Conservation (phyloP, 306 rosid genomes). For the Castanopsis chinensis region DNA sequence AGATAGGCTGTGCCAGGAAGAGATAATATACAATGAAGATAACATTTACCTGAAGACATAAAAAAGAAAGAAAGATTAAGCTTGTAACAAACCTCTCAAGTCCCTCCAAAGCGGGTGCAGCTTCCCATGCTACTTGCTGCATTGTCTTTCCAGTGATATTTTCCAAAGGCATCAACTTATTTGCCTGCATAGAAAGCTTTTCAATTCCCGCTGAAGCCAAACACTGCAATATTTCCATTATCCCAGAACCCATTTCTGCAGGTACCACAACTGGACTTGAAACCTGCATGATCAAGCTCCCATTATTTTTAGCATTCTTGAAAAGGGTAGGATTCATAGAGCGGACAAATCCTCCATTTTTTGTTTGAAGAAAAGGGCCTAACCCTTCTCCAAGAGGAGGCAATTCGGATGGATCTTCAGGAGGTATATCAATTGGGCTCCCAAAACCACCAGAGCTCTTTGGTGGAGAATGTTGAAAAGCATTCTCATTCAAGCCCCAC, state of each 20-base stretch:
- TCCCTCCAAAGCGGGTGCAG: conserved; percentile 50
- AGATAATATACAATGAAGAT: conserved; percentile 15
- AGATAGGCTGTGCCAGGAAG: conserved; percentile 48
- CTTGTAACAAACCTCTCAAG: conserved; percentile 50
- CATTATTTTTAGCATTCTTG: conserved; percentile 53
- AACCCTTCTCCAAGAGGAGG: conserved; percentile 83
- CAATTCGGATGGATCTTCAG: conserved; percentile 49
- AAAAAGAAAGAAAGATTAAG: background rate
- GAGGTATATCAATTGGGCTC: conserved; percentile 57
- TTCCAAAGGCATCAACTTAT: conserved; percentile 84
- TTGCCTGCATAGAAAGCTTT: conserved; percentile 93
- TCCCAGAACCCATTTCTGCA: conserved; percentile 91
- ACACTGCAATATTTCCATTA: conserved; percentile 68
- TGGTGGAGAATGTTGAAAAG: conserved; percentile 78
- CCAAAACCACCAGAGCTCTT: conserved; percentile 53
- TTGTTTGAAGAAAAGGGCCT: conserved; percentile 78
- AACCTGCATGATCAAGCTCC: conserved; percentile 84
- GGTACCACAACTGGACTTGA: conserved; percentile 88
- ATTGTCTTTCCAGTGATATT: conserved; percentile 90
- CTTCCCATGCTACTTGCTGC: conserved; percentile 92
- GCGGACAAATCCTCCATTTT: conserved; percentile 77
- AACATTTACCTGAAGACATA: conserved; percentile 4
- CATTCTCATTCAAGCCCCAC: conserved; percentile 82
- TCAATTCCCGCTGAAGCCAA: conserved; percentile 86
- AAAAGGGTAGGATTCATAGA: conserved; percentile 82